Base-by-base conservation (phyloP, 306 rosid genomes). In the Prunus armeniaca region DNA sequence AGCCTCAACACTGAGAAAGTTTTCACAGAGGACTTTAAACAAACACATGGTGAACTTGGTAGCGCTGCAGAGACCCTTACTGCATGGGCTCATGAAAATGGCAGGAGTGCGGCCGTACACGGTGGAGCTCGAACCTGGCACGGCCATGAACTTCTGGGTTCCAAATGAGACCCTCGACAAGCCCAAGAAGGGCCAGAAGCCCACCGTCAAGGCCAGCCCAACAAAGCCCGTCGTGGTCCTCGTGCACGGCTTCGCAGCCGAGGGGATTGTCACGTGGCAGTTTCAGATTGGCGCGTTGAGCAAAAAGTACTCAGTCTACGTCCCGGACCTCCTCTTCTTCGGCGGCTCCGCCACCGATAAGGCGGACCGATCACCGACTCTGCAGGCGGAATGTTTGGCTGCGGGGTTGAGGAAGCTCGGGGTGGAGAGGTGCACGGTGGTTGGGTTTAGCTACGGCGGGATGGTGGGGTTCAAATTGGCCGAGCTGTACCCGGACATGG, bases 361-460 rank as follows among this genome's bases (percentile, higher is more conserved):
- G 32, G 1, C 60, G 2, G 93, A 87, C 4, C 74, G 98, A 55
- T 84, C 98, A 0, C 89, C 85, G 57, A 19, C 12, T 0, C 86
- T 93, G n/a, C 96, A 91, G n/a, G 98, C 98, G 32, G 87, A 87
- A 90, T 89, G 91, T 76, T 75, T 93, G 90, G 89, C 73, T 0
- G 32, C 3, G 18, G 98, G 84, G 69, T 64, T 93, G 13, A 73
- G 80, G 85, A 87, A 84, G 87, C 83, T 91, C 0, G 90, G 97
- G 58, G 91, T 93, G 79, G 96, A 93, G 69, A 79, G 80, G 20
- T 93, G 92, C 60, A 63, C 50, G 10, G 38, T 86, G 81, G 97
- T 91, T 22, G 98, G 98, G 79, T 91, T 93, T 15, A 87, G 93
- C 22, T 93, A 93, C 22, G 98, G 98, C 0, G 98, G 96, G 22